Percentiles rank a stretch among this genome's conserved stretches.
phyloP scores from a whole-genome alignment of 176 grass and related monocot genomes.

The Dactylis glomerata region DNA sequence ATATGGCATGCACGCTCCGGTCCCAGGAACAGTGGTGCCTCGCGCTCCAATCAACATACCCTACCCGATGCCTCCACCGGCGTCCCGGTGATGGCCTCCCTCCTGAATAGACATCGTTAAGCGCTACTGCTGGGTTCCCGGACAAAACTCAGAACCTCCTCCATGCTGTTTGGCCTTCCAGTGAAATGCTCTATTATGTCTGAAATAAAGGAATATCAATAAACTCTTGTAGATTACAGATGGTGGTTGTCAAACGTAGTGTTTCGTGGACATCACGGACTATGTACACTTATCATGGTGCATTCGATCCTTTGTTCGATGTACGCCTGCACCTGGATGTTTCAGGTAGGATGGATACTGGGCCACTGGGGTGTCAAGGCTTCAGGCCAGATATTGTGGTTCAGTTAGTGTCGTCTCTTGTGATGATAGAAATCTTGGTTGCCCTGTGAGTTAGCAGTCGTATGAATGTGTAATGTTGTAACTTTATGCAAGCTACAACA shows the following conservation, averaged over 20 bases:
- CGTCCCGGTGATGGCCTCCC: conserved; percentile 48
- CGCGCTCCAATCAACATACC: conserved; percentile 57
- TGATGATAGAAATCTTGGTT: neutral
- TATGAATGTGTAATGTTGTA: neutral
- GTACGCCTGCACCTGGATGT: neutral
- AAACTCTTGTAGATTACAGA: conserved; percentile 50
- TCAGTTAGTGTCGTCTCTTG: conserved; percentile 7
- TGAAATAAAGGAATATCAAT: conserved; percentile 50
- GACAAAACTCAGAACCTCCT: neutral
- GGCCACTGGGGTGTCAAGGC: conserved; percentile 15
- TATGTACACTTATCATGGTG: neutral
- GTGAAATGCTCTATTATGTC: conserved; percentile 3
- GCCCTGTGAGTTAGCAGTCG: neutral
- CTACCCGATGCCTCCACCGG: conserved; percentile 64
- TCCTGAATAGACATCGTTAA: neutral
- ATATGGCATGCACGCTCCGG: conserved; percentile 49
- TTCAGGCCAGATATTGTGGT: neutral
- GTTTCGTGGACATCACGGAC: conserved; percentile 23
- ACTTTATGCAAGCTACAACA: neutral
- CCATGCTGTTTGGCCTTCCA: neutral
- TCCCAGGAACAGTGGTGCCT: conserved; percentile 56
- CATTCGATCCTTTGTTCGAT: neutral
- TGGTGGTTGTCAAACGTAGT: conserved; percentile 26
- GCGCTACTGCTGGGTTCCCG: neutral
- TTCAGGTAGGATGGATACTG: neutral